phyloP scores from a whole-genome alignment of 2,329 filamentous ascomycete genomes.

The Pseudogymnoascus sp. region DNA sequence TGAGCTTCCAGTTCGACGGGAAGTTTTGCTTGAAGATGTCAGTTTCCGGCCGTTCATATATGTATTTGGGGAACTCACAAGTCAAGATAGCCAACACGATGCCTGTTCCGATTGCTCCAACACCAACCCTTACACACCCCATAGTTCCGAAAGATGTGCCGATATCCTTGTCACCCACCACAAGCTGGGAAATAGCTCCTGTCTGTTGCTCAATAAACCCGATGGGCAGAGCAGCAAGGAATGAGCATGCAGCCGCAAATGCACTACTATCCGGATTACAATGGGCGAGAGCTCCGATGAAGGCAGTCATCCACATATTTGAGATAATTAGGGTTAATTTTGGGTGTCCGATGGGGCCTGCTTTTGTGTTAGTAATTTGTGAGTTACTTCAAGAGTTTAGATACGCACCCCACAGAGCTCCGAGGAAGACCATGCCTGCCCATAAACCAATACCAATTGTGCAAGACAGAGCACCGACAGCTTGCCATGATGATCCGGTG shows the following conservation, averaged over 20 bases:
- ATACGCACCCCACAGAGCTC: conserved; percentile 16
- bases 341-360: background rate
- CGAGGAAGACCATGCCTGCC: conserved; percentile 26
- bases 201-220: conserved; percentile 4
- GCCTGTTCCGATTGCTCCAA: background rate
- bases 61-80: background rate
- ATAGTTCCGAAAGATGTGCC: background rate
- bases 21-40: background rate
- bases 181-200: background rate
- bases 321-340: background rate
- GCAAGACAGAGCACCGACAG: conserved; percentile 26
- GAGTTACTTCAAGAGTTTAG: background rate
- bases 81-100: background rate
- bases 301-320: background rate
- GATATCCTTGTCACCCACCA: background rate
- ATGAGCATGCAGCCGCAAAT: conserved; percentile 18
- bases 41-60: background rate
- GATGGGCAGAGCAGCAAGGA: conserved; percentile 17
- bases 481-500: conserved; percentile 24
- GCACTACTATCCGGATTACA: conserved; percentile 21
- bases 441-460: conserved; percentile 27
- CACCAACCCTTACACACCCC: background rate
- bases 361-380: background rate
- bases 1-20: background rate
- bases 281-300: background rate